These are phyloP conservation scores for Ceratocystiopsis minuta DNA, from an alignment of 2,329 filamentous ascomycete species.

Conservation along the genomic window DNA sequence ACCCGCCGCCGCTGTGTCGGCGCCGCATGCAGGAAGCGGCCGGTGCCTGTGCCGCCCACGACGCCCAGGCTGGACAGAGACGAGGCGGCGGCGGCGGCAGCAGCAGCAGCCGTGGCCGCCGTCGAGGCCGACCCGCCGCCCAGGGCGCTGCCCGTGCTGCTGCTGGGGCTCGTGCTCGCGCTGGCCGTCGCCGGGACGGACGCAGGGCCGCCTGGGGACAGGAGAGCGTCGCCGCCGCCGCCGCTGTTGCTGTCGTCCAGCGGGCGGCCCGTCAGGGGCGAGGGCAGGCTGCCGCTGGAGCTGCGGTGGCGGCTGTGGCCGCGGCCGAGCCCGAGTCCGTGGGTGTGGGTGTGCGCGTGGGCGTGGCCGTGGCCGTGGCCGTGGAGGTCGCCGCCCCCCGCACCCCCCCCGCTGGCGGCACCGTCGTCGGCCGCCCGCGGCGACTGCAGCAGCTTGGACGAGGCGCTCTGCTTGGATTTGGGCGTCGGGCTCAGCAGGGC, in stretches of 20 bases:
- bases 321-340: too few species aligned
- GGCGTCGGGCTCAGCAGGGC: constrained; percentile 4
- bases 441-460: constrained; percentile 1
- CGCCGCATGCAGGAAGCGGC: neutral
- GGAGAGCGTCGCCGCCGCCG: neutral
- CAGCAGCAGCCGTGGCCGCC: neutral
- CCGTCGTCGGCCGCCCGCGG: constrained; percentile 5
- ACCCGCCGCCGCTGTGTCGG: neutral
- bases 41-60: constrained; percentile 14
- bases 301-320: too few species aligned
- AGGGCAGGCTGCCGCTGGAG: too few species aligned
- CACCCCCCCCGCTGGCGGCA: constrained; percentile 29
- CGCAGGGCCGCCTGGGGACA: neutral
- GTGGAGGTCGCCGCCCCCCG: constrained; percentile 68
- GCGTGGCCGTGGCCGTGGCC: constrained; percentile 37
- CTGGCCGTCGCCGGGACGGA: too few species aligned
- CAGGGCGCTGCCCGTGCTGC: neutral
- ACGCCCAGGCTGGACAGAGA: constrained; percentile 15
- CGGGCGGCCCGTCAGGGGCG: too few species aligned
- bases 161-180: neutral
- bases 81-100: constrained; percentile 1
- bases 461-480: neutral
- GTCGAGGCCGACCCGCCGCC: neutral
- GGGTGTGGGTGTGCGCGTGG: neutral
- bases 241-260: too few species aligned